Evolutionary conservation across 306 rosid species (phyloP), one percentile per base, ranked within the genome.

Genomic region (Cucurbita moschata): DNA sequence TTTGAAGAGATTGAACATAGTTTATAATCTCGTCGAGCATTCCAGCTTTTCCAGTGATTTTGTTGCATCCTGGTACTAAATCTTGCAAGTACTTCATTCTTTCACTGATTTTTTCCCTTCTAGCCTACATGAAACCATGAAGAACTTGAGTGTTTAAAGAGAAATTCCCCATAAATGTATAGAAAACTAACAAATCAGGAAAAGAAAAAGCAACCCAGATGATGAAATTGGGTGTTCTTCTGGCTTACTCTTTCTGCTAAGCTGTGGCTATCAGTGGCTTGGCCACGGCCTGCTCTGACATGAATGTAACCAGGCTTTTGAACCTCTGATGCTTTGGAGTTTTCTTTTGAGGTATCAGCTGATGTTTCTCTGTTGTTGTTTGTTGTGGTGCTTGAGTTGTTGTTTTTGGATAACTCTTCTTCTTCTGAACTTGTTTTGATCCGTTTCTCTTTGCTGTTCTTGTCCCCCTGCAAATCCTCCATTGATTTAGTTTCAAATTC

Each of bases 21-120:
- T 91, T 94, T 78, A 94, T 94, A 77, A 94, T 94, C 83, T 94
- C 99, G 72, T 94, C 99, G 0, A 94, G 96, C 99, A 94, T 94
- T 75, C 99, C 97, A 39, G 99, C 99, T 84, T 94, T 94, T 73
- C 96, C 97, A 2, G 97, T 85, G 79, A 94, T 86, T 79, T 91
- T 94, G 84, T 94, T 89, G 79, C 99, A 94, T 1, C 99, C 99
- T 2, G 99, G 99, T 50, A 94, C 99, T 76, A 94, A 86, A 88
- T 91, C 97, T 82, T 94, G 97, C 65, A 94, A 79, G 82, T 87
- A 89, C 85, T 86, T 91, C 99, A 91, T 91, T 81, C 99, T 87
- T 82, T 94, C 99, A 8, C 99, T 91, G 8, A 94, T 94, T 55
- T 89, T 94, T 71, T 94, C 99, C 79, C 99, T 91, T 78, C 97